Evolutionary conservation across 169 alveolate species (phyloP), one percentile per base, ranked within the genome.

Genomic region (Plasmodium vivax): DNA sequence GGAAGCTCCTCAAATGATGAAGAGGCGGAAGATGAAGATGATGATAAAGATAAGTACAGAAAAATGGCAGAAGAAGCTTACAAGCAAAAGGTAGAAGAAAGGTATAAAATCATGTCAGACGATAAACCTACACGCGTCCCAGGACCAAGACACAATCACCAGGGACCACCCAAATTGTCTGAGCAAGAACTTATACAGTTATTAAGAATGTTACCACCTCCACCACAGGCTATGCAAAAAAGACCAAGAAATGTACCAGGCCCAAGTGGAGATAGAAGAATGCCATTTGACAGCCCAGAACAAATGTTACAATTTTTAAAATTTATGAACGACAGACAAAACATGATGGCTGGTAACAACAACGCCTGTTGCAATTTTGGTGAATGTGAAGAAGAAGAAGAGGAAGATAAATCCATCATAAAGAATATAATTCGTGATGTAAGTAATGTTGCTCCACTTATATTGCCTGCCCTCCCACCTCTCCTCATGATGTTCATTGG

Each of bases 401-500:
- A 38, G 1, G 14, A 75, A 75, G 32, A 73, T 0, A 75, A 36
- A 79, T 38, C 72, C 45, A 1, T 41, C 43, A 38, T 79, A n/a
- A 19, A 79, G 6, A 79, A 4, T 12, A 41, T 79, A 62, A 19
- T 41, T 19, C 43, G 56, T 36, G 84, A 79, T 79, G 8, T 30
- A 38, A 10, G 6, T 38, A 34, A 79, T 19, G 34, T 79, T n/a
- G 56, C 19, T 30, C 84, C 84, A 79, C 1, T 4, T 32, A 2
- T 79, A 12, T 79, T 32, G 5, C 84, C 84, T 38, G 72, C 84
- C 32, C 7, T 79, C 19, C 84, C 84, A 16, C 84, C 84, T 0
- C 73, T 79, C 10, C 10, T 79, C n/a, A 79, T 79, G 84, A 79
- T 79, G 84, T 41, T 79, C 68, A 12, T 79, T 38, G 84, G 84